Evolutionary conservation across 1,284 basidiomycete species (phyloP).

Genomic region (Rhodotorula sp.): DNA sequence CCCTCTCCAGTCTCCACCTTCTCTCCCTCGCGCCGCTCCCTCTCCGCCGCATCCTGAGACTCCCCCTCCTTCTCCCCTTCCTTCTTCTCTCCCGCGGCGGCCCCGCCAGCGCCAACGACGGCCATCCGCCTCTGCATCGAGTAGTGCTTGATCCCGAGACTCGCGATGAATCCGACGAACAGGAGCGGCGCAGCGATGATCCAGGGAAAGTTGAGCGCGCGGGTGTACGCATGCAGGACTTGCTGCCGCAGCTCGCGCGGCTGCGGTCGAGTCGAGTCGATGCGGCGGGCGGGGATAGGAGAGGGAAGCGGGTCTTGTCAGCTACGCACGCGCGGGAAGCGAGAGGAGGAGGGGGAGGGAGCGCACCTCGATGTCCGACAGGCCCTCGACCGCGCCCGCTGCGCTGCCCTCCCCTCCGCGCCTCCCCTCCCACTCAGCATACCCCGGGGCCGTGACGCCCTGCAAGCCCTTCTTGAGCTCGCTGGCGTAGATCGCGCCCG

Average conservation of each 20-base stretch:
- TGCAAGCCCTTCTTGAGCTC: conserved; percentile 39
- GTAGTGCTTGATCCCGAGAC: conserved; percentile 44
- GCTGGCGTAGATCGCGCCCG: conserved; percentile 46
- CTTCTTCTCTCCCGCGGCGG: not conserved
- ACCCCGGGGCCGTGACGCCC: conserved; percentile 35
- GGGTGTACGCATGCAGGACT: conserved; percentile 69
- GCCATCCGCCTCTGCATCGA: conserved; percentile 36
- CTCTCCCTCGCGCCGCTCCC: not conserved
- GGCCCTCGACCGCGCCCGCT: conserved; percentile 43
- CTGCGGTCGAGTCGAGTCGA: conserved; percentile 39
- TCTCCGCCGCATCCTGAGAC: not conserved
- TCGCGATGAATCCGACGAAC: conserved; percentile 46
- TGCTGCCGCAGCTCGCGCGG: conserved; percentile 51
- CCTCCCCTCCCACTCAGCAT: not conserved
- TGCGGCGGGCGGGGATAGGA: no score
- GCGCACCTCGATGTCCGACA: conserved; percentile 40
- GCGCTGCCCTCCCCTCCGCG: not conserved
- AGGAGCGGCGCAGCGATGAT: conserved; percentile 56
- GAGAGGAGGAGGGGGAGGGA: not conserved
- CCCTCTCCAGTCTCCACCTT: not conserved
- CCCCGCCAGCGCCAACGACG: not conserved
- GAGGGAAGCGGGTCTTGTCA: not conserved
- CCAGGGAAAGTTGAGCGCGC: conserved; percentile 72
- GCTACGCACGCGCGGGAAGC: conserved; percentile 9
- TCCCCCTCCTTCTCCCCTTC: not conserved